Percentiles rank a stretch among this genome's conserved stretches.
phyloP scores from a whole-genome alignment of 768 basidiomycete species.

The Gloeostereum incarnatum region DNA sequence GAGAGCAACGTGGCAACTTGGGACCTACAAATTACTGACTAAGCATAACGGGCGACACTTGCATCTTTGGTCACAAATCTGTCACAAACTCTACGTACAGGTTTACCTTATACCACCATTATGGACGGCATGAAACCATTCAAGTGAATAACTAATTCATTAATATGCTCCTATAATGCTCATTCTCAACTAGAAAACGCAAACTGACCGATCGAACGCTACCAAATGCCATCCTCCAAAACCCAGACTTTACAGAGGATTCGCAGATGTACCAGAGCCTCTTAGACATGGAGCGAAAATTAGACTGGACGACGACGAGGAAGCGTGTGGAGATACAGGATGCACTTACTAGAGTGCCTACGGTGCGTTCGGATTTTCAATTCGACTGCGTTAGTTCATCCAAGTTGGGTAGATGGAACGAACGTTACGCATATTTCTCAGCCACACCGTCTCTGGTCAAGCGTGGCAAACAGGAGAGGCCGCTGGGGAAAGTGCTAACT shows the following conservation, averaged over 20 bases:
- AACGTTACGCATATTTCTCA: constrained; percentile 77
- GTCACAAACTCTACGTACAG: no score
- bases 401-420: constrained; percentile 58
- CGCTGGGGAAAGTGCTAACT: constrained; percentile 31
- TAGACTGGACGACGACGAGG: constrained; percentile 93
- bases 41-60: no score
- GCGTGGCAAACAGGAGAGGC: constrained; percentile 67
- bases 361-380: constrained; percentile 30
- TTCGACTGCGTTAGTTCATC: neutral
- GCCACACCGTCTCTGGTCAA: constrained; percentile 82
- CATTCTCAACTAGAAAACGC: constrained; percentile 43
- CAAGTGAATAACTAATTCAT: neutral
- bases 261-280: constrained; percentile 82
- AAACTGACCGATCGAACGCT: constrained; percentile 76
- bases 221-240: constrained; percentile 66
- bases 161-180: neutral
- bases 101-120: no score
- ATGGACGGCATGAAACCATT: neutral
- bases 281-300: constrained; percentile 79
- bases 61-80: no score
- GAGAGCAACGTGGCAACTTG: no score
- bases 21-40: no score
- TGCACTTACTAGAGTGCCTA: constrained; percentile 63
- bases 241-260: constrained; percentile 70
- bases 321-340: constrained; percentile 90